Base-by-base conservation (phyloP, 768 basidiomycete genomes). In the Phlebiopsis gigantea region DNA sequence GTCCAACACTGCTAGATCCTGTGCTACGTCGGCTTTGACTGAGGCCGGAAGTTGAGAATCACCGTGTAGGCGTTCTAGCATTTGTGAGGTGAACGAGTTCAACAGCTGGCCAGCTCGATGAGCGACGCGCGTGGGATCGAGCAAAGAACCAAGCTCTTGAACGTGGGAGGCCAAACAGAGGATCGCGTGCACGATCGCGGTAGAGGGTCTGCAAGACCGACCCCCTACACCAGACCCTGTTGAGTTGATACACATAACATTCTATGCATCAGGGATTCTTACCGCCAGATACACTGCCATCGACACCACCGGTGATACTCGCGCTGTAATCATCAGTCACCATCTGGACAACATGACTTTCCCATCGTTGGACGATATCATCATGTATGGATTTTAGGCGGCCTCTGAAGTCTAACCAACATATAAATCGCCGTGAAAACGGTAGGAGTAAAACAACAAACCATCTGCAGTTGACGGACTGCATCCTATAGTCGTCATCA, bases 321-420 rank as follows among this genome's bases (percentile, higher is more conserved):
- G 34, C 3, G 24, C n/a, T 19, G 31, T 44, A 42, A 7, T 30
- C 60, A 31, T 22, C 39, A 21, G 46, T 22, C 2, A 41, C 44
- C 30, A 21, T 51, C 52, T 26, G 59, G 47, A 82, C 70, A n/a
- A 71, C 72, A 49, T 71, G 61, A 28, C 74, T 68, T 63, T 77
- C 75, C 88, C 88, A 88, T 46, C 71, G 73, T 57, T 76, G 70
- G 57, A 84, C 69, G 10, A 80, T 75, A 24, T 66, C 71, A 46
- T 77, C 68, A 59, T 80, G 77, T 5, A 86, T 63, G 1, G 63
- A 65, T 26, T 66, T 61, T 42, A 77, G 67, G 34, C 74, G 70
- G 31, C 69, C 64, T 58, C 74, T 76, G 66, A 88, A 85, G 34
- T 72, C 88, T 88, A 52, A 9, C 2, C 12, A 24, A 44, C 7